These are phyloP conservation scores for Pontederia crassipes DNA, from an alignment of 176 grass and related monocot species.

Conservation along the genomic window DNA sequence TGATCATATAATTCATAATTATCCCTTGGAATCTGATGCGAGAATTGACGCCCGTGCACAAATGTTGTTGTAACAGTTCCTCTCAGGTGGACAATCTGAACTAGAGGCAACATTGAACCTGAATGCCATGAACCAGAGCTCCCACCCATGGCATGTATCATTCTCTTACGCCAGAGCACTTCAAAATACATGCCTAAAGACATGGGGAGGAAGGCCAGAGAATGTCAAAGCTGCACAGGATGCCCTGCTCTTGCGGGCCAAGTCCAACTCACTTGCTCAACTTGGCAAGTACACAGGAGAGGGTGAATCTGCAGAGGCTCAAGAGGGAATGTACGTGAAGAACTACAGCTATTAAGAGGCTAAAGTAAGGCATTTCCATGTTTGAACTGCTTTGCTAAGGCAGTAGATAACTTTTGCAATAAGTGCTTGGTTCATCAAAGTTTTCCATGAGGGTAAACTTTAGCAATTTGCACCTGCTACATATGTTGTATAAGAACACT, in stretches of 20 bases:
- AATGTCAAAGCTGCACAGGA: conserved; percentile 83
- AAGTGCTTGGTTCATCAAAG: no score
- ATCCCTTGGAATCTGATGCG: no score
- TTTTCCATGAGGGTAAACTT: no score
- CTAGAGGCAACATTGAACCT: conserved; percentile 91
- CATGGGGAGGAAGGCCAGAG: conserved; percentile 74
- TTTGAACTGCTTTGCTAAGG: no score
- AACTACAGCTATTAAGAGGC: conserved; percentile 74
- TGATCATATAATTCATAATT: no score
- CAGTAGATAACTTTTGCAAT: no score
- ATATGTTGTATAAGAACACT: no score
- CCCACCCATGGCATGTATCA: conserved; percentile 92
- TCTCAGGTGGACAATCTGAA: conserved; percentile 92
- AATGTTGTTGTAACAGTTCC: conserved; percentile 41
- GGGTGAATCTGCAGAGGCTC: conserved; percentile 69
- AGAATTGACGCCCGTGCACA: not conserved
- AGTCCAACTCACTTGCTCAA: conserved; percentile 88
- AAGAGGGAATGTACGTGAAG: conserved; percentile 91
- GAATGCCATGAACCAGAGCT: conserved; percentile 92
- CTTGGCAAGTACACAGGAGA: conserved; percentile 88
- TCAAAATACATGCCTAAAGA: conserved; percentile 99
- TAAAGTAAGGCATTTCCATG: not conserved
- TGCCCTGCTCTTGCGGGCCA: conserved; percentile 63
- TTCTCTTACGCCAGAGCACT: conserved; percentile 91
- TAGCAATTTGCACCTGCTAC: no score